phyloP scores from a whole-genome alignment of 2,329 filamentous ascomycete species.

The Fusarium zealandicum region DNA sequence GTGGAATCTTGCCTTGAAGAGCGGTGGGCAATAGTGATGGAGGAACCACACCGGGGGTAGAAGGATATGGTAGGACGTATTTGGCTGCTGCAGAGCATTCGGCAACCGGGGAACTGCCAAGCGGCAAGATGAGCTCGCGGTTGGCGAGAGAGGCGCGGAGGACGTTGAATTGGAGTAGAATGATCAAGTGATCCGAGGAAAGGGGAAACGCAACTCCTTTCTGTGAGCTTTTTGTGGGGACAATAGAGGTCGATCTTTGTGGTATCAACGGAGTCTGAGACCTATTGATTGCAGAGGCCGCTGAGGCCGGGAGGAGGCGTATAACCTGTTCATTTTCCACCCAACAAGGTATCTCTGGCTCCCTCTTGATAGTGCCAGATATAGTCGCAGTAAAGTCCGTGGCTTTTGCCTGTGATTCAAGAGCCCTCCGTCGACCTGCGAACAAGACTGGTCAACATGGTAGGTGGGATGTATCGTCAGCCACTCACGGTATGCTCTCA shows the following conservation, averaged over 20 bases:
- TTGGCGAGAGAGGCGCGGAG: conserved; percentile 1
- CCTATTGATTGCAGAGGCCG: neutral
- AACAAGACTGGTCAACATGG: neutral
- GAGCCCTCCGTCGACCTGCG: neutral
- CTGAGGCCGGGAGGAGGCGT: neutral
- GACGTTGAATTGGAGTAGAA: conserved; percentile 5
- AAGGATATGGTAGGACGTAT: neutral
- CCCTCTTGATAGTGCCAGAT: neutral
- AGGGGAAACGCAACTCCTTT: neutral
- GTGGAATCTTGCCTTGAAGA: conserved; percentile 41
- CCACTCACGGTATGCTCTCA: neutral
- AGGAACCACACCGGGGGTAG: neutral
- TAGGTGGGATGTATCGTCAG: too few species aligned
- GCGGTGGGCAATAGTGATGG: neutral
- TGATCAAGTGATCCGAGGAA: conserved; percentile 4
- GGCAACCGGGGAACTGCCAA: neutral
- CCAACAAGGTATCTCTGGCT: neutral
- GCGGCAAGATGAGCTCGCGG: neutral
- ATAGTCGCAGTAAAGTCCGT: neutral
- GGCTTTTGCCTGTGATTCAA: neutral
- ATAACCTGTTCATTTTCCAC: neutral
- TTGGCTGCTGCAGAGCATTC: neutral
- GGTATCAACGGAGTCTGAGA: neutral
- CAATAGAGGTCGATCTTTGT: neutral
- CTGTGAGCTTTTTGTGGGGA: neutral